Evolutionary conservation across 1,284 basidiomycete species (phyloP).

Genomic region (Rhodotorula sp.): DNA sequence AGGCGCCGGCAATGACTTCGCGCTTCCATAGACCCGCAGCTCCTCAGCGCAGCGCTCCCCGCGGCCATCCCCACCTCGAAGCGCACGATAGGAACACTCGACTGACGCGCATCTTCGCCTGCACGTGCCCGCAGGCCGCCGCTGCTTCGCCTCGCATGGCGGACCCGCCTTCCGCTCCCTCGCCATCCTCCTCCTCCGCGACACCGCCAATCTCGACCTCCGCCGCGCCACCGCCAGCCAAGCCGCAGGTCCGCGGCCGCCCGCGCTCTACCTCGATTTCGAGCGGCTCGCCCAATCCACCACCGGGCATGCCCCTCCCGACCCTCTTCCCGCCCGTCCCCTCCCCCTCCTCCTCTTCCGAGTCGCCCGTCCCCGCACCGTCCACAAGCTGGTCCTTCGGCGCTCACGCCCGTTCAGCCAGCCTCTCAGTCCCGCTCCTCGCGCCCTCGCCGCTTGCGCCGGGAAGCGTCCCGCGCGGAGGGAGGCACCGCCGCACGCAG

Average conservation of each 20-base stretch:
- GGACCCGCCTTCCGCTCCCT: background rate
- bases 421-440: slow-evolving; percentile 29
- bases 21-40: no score
- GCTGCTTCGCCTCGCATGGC: background rate
- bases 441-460: slow-evolving; percentile 27
- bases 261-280: slow-evolving; percentile 41
- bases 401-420: slow-evolving; percentile 18
- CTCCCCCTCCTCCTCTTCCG: background rate
- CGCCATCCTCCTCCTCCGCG: background rate
- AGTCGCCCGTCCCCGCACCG: background rate
- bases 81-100: no score
- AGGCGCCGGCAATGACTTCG: no score
- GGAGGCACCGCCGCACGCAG: slow-evolving; percentile 37
- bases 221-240: background rate
- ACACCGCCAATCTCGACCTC: background rate
- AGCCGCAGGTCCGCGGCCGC: slow-evolving; percentile 15
- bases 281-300: slow-evolving; percentile 30
- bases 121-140: background rate
- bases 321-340: slow-evolving; percentile 13
- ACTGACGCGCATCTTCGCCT: no score
- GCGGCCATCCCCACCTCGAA: no score
- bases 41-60: no score
- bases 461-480: slow-evolving; percentile 17
- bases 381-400: background rate
- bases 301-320: slow-evolving; percentile 20